Evolutionary conservation across 2,329 filamentous ascomycete genomes (phyloP).

Genomic region (Verticillium klebahnii): DNA sequence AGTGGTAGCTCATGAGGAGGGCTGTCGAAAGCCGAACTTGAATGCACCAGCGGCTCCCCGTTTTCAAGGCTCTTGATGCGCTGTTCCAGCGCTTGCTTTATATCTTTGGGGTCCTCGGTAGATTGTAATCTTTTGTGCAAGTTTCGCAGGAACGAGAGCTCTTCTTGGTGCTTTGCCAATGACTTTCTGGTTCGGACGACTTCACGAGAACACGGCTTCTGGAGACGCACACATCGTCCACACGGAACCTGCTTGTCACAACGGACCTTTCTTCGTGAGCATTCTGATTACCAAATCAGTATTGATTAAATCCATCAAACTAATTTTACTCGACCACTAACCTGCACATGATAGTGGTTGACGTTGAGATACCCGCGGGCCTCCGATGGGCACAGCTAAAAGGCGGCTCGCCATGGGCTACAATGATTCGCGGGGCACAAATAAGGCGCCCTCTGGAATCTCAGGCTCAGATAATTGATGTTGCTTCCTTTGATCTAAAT

Average conservation of each 20-base stretch:
- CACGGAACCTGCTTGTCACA: slow-evolving; percentile 16
- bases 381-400: too few species aligned
- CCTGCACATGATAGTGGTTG: neutral
- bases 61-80: neutral
- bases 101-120: neutral
- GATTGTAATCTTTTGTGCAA: neutral
- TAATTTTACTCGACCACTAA: neutral
- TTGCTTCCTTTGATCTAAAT: too few species aligned
- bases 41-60: neutral
- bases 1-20: neutral
- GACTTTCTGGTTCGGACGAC: slow-evolving; percentile 6
- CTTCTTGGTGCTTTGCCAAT: neutral
- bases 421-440: neutral
- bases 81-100: neutral
- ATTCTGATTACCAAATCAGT: slow-evolving; percentile 7
- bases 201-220: slow-evolving; percentile 7
- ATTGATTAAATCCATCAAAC: too few species aligned
- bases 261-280: slow-evolving; percentile 13
- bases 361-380: neutral
- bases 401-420: neutral
- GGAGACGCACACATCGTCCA: slow-evolving; percentile 9
- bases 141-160: slow-evolving; percentile 4
- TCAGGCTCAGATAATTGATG: too few species aligned
- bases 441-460: too few species aligned
- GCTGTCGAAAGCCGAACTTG: neutral